phyloP scores from a whole-genome alignment of 2,329 filamentous ascomycete species.

The Trichoderma arundinaceum region DNA sequence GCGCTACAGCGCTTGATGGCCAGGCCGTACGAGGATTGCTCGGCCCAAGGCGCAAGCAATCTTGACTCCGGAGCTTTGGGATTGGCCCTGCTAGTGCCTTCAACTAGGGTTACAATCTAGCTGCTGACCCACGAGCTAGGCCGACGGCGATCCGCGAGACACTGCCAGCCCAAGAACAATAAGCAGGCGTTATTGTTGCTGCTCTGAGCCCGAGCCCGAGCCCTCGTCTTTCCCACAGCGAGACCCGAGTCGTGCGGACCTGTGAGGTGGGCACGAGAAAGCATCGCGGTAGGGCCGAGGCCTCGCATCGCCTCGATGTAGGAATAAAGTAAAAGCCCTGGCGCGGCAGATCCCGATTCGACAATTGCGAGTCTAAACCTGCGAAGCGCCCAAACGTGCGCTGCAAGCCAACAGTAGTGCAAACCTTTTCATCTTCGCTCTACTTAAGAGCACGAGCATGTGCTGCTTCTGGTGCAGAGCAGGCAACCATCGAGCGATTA shows the following conservation, averaged over 20 bases:
- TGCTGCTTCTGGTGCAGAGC: neutral
- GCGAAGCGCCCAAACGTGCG: neutral
- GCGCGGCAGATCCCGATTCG: conserved; percentile 20
- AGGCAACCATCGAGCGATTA: neutral
- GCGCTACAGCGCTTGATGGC: neutral
- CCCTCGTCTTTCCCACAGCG: conserved; percentile 1
- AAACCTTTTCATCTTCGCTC: conserved; percentile 14
- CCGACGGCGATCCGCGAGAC: conserved; percentile 21
- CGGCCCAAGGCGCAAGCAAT: neutral
- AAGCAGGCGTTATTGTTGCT: neutral
- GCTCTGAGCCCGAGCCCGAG: neutral
- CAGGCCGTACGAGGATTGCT: conserved; percentile 7
- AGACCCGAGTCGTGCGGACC: neutral
- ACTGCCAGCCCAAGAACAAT: neutral
- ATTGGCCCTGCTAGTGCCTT: conserved; percentile 23
- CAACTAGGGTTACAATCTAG: conserved; percentile 10
- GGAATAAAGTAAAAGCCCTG: neutral
- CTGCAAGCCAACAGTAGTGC: conserved; percentile 17
- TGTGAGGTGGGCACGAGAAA: neutral
- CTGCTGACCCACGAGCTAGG: conserved; percentile 19
- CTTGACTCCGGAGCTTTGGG: conserved; percentile 25
- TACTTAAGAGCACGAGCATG: conserved; percentile 2
- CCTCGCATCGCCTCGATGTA: neutral
- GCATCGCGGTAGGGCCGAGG: conserved; percentile 21
- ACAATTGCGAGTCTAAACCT: neutral